A percentile compares a stretch with the other conserved stretches of the same genome.
These are phyloP conservation scores for thale cress (Arabidopsis thaliana) DNA, from an alignment of 345 rosid species.

Conservation along the genomic window DNA sequence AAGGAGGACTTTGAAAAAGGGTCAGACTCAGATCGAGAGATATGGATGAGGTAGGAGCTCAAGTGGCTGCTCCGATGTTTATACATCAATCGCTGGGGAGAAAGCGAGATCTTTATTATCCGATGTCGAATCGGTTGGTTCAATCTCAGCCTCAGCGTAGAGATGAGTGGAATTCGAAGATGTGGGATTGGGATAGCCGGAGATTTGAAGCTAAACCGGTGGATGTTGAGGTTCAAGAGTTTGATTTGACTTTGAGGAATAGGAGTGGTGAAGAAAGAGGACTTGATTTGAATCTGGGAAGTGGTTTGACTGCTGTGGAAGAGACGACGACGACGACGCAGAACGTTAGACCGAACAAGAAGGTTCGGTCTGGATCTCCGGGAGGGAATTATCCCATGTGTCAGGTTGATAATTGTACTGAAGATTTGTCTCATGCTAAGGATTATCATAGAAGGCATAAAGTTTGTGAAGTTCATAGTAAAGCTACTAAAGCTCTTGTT, in stretches of 20 bases:
- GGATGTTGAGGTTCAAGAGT: conserved; percentile 45
- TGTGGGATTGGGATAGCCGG: conserved; percentile 85
- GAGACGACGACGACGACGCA: conserved; percentile 46
- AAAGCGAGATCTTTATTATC: conserved; percentile 69
- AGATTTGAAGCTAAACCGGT: conserved; percentile 69
- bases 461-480: conserved; percentile 89
- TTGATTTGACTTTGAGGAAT: conserved; percentile 37
- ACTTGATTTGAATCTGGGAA: conserved; percentile 78
- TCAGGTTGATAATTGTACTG: conserved; percentile 85
- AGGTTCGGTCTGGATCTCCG: conserved; percentile 78
- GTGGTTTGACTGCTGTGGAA: conserved; percentile 54
- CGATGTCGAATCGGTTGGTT: conserved; percentile 35
- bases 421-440: conserved; percentile 78
- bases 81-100: conserved; percentile 63
- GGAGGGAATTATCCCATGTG: conserved; percentile 76
- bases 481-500: conserved; percentile 74
- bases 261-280: conserved; percentile 48
- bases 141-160: conserved; percentile 41
- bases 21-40: conserved; percentile 29
- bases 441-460: conserved; percentile 94
- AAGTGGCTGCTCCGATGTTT: conserved; percentile 66
- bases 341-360: conserved; percentile 64
- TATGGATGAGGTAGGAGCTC: conserved; percentile 87
- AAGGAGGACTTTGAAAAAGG: not conserved
- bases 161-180: conserved; percentile 70